phyloP scores from a whole-genome alignment of 2,329 filamentous ascomycete genomes.

The Septoria petroselini region DNA sequence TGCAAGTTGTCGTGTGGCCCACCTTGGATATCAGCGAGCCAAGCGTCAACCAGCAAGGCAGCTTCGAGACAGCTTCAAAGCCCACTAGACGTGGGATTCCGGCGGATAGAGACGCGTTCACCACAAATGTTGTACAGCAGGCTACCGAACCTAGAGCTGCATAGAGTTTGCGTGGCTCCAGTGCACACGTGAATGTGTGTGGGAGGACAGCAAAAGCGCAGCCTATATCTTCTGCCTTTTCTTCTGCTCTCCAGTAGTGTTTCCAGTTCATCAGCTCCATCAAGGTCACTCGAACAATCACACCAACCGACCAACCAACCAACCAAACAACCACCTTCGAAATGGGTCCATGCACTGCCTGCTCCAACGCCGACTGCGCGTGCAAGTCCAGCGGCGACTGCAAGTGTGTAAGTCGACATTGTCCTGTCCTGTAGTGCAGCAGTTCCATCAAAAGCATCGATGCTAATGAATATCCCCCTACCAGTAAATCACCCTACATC shows the following conservation, averaged over 20 bases:
- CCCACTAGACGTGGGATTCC: conserved; percentile 28
- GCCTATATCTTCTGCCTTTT: conserved; percentile 26
- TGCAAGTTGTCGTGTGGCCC: conserved; percentile 8
- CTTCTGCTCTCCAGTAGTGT: conserved; percentile 17
- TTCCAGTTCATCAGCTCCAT: conserved; percentile 22
- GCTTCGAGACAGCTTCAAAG: conserved; percentile 9
- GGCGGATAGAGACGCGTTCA: conserved; percentile 15
- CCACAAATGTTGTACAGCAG: conserved; percentile 16
- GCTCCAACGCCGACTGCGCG: conserved; percentile 33
- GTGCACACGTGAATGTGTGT: conserved; percentile 15
- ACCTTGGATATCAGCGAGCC: not conserved
- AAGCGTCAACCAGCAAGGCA: not conserved
- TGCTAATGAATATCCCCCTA: not conserved
- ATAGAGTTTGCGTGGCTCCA: conserved; percentile 25
- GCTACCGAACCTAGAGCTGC: conserved; percentile 22
- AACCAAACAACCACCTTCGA: conserved; percentile 27
- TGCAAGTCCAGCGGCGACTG: conserved; percentile 32
- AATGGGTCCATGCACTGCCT: conserved; percentile 35
- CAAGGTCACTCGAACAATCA: conserved; percentile 23
- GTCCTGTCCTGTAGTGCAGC: not conserved
- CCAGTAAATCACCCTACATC: conserved; percentile 16
- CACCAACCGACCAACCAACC: conserved; percentile 20
- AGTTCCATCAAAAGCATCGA: not conserved
- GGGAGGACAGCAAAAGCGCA: conserved; percentile 12
- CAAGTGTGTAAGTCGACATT: conserved; percentile 33